These are phyloP conservation scores for Dictyostelium capitatum DNA, from an alignment of 78 protist species.

Conservation along the genomic window DNA sequence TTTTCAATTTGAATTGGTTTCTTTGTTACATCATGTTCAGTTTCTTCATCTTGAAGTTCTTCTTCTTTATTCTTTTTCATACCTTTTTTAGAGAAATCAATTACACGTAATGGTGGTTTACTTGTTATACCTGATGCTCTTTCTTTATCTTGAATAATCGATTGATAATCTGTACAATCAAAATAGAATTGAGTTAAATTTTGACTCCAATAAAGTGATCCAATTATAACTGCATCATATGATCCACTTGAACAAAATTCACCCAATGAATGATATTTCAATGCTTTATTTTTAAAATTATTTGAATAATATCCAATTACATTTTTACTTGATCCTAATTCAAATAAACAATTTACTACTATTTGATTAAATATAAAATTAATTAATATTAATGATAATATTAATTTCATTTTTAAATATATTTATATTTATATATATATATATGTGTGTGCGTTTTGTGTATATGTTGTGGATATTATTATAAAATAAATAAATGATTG, in stretches of 20 bases:
- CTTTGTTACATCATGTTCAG: background rate
- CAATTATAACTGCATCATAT: conserved; percentile 1
- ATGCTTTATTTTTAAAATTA: conserved; percentile 1
- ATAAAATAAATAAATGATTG: background rate
- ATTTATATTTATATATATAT: background rate
- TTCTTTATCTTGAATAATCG: conserved; percentile 8
- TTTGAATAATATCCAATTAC: conserved; percentile 21
- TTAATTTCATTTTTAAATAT: background rate
- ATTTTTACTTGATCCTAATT: background rate
- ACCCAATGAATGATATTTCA: conserved; percentile 8
- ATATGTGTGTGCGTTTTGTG: background rate
- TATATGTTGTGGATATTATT: too few relatives aligned
- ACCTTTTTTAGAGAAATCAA: conserved; percentile 15
- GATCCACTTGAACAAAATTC: conserved; percentile 5
- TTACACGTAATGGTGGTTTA: background rate
- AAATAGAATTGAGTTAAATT: conserved; percentile 14
- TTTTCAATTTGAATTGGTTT: conserved; percentile 4
- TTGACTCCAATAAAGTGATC: conserved; percentile 19
- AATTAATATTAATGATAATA: background rate
- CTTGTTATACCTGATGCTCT: background rate
- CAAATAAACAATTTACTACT: background rate
- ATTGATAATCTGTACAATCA: conserved; percentile 8
- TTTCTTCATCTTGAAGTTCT: background rate
- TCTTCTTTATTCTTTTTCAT: background rate
- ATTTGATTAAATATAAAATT: background rate